These are phyloP conservation scores for Starmerella vaccinii DNA, from an alignment of 805 yeast genomes.

Conservation along the genomic window DNA sequence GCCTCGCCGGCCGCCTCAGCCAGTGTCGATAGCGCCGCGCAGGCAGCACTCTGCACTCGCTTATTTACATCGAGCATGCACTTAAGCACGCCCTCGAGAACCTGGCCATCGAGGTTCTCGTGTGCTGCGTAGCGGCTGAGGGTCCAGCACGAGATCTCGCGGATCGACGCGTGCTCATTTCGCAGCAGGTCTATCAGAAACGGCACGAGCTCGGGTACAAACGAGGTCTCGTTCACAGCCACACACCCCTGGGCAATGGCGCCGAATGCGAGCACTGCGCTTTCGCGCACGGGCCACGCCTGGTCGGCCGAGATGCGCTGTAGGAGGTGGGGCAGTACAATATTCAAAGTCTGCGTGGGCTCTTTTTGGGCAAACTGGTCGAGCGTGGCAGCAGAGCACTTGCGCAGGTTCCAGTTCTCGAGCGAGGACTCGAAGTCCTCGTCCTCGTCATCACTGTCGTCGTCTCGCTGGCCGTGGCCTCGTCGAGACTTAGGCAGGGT, in stretches of 20 bases:
- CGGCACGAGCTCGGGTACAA: slow-evolving; percentile 73
- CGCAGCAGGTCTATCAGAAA: slow-evolving; percentile 68
- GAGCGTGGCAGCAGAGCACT: slow-evolving; percentile 88
- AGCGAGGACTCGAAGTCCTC: slow-evolving; percentile 58
- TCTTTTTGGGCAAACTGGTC: slow-evolving; percentile 64
- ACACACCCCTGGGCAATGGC: slow-evolving; percentile 87
- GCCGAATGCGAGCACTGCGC: slow-evolving; percentile 88
- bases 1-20: slow-evolving; percentile 64
- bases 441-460: slow-evolving; percentile 53
- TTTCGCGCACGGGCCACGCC: slow-evolving; percentile 86
- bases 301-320: slow-evolving; percentile 50
- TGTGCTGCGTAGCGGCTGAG: slow-evolving; percentile 63
- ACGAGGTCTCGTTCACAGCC: slow-evolving; percentile 50
- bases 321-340: slow-evolving; percentile 65
- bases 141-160: slow-evolving; percentile 95
- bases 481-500: slow-evolving; percentile 58
- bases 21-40: slow-evolving; percentile 73
- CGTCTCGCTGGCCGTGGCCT: slow-evolving; percentile 33
- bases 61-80: slow-evolving; percentile 76
- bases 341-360: slow-evolving; percentile 56
- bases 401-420: slow-evolving; percentile 81
- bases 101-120: slow-evolving; percentile 60
- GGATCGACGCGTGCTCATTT: slow-evolving; percentile 70
- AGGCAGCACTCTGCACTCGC: slow-evolving; percentile 92
- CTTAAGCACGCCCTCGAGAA: slow-evolving; percentile 61